A percentile compares a stretch with the other conserved stretches of the same genome.
phyloP scores from a whole-genome alignment of 305 asterid species.

The Rubia balearica region DNA sequence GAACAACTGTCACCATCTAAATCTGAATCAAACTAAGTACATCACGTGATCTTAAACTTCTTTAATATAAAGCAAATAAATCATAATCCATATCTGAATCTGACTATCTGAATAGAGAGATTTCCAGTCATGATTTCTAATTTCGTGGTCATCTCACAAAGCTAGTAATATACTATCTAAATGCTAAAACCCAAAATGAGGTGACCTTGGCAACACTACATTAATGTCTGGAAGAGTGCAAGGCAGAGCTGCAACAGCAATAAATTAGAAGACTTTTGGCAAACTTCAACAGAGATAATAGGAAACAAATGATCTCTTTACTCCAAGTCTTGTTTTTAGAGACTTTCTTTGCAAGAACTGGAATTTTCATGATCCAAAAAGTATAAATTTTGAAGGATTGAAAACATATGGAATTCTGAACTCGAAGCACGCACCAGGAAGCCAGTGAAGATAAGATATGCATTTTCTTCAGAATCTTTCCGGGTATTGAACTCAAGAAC shows the following conservation, averaged over 20 bases:
- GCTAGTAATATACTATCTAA: neutral
- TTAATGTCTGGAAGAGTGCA: neutral
- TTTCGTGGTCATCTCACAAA: neutral
- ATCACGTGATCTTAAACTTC: neutral
- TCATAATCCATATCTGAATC: neutral
- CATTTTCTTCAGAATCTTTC: slow-evolving; percentile 63
- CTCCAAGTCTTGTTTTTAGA: neutral
- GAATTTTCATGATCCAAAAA: neutral
- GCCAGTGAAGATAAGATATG: slow-evolving; percentile 74
- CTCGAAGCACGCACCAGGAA: slow-evolving; percentile 52
- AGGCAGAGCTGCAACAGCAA: neutral
- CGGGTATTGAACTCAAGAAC: slow-evolving; percentile 74
- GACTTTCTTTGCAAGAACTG: neutral
- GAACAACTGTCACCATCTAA: neutral
- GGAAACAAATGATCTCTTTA: neutral
- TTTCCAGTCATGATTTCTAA: neutral
- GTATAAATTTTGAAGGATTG: neutral
- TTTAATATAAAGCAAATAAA: neutral
- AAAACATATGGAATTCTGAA: slow-evolving; percentile 14
- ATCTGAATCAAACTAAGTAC: neutral
- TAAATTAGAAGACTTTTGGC: neutral
- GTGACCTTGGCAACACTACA: neutral
- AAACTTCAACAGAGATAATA: neutral
- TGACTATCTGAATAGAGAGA: neutral
- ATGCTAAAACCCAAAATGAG: neutral